Conservation (phyloP, 1,139 yeast species). For the Kluyveromyces sp. region DNA sequence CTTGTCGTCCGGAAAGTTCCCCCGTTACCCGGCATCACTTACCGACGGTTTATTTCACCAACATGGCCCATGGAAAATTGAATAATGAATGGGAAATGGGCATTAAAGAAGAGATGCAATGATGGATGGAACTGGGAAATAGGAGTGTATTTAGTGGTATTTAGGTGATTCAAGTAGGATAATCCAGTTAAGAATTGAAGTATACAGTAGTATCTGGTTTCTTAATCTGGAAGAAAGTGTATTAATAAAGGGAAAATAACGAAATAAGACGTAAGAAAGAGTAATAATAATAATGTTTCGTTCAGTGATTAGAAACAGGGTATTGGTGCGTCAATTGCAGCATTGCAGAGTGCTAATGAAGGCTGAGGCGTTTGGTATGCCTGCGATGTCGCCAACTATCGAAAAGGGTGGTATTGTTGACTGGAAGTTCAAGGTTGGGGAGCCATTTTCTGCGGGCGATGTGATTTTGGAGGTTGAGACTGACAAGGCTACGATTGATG, state of each 20-base stretch:
- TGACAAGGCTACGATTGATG: constrained; percentile 88
- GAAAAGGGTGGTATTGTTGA: constrained; percentile 92
- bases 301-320: constrained; percentile 1
- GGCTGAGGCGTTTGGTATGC: constrained; percentile 75
- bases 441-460: constrained; percentile 73
- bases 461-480: constrained; percentile 84
- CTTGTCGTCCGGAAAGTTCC: too few relatives aligned
- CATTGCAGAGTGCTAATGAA: constrained; percentile 19
- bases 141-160: too few relatives aligned
- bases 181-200: not conserved
- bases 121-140: too few relatives aligned
- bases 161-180: not conserved
- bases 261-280: not conserved
- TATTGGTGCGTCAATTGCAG: constrained; percentile 8
- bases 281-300: not conserved
- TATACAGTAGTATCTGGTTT: not conserved
- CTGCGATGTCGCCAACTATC: constrained; percentile 99
- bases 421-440: constrained; percentile 87
- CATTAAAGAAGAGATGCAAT: too few relatives aligned
- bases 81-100: too few relatives aligned
- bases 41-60: too few relatives aligned
- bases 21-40: too few relatives aligned
- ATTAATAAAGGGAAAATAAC: not conserved
- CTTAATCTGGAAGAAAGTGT: not conserved
- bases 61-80: too few relatives aligned